Conservation (phyloP, 2,329 filamentous ascomycete genomes). For the Colletotrichum sp. region DNA sequence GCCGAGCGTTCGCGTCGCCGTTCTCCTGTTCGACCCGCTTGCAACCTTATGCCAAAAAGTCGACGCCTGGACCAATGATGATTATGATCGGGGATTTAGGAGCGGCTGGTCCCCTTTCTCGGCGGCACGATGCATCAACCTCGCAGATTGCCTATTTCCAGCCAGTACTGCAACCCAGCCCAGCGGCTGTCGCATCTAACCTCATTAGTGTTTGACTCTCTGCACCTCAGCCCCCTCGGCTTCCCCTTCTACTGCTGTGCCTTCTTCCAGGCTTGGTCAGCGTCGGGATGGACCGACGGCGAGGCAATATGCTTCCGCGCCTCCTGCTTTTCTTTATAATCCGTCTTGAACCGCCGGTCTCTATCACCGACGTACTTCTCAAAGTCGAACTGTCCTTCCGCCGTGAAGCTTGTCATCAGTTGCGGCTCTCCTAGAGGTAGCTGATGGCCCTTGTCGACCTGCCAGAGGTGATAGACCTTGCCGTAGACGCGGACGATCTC, state of each 20-base stretch:
- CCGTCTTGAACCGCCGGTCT: conserved; percentile 49
- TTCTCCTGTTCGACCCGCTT: conserved; percentile 16
- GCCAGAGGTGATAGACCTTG: conserved; percentile 88
- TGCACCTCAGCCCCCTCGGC: not conserved
- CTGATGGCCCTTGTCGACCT: conserved; percentile 75
- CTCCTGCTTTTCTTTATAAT: conserved; percentile 50
- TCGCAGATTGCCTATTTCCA: not conserved
- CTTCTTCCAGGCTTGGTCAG: conserved; percentile 23
- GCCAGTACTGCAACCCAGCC: not conserved
- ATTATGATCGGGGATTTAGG: not conserved
- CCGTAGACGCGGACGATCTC: conserved; percentile 78
- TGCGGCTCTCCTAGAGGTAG: conserved; percentile 57
- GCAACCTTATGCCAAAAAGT: not conserved
- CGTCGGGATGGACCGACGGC: conserved; percentile 44
- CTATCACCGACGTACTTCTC: conserved; percentile 46
- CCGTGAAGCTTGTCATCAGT: conserved; percentile 60
- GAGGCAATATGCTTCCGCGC: conserved; percentile 44
- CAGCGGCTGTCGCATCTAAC: not conserved
- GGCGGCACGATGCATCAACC: not conserved
- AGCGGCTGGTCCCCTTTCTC: not conserved
- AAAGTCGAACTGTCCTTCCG: conserved; percentile 53
- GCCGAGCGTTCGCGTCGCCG: not conserved
- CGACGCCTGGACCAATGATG: not conserved
- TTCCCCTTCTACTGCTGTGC: not conserved
- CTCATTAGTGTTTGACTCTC: conserved; percentile 4